Evolutionary conservation across 2,329 filamentous ascomycete genomes (phyloP).

Genomic region (Colletotrichum higginsianum): DNA sequence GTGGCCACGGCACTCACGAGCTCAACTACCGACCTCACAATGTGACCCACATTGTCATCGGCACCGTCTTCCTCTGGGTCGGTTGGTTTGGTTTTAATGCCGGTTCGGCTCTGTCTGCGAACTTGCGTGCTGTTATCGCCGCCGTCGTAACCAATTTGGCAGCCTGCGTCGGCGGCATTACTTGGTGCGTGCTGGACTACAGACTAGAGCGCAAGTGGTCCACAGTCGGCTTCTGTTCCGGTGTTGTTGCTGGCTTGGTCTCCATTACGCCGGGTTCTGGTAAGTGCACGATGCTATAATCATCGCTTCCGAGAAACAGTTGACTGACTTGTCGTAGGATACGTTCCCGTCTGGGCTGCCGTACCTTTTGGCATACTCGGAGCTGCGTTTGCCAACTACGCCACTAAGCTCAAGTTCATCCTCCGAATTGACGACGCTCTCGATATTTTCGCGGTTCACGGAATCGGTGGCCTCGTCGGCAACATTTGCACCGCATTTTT

Average conservation of each 20-base stretch:
- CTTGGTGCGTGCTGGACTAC: constrained; percentile 92
- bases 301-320: background rate
- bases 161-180: constrained; percentile 87
- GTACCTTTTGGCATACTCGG: constrained; percentile 84
- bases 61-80: constrained; percentile 94
- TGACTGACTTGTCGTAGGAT: constrained; percentile 59
- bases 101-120: constrained; percentile 84
- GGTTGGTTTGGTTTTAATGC: constrained; percentile 98
- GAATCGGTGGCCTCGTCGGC: constrained; percentile 82
- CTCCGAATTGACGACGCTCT: constrained; percentile 86
- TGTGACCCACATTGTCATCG: constrained; percentile 91
- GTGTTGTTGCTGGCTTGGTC: constrained; percentile 88
- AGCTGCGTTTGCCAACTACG: constrained; percentile 87
- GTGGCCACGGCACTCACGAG: constrained; percentile 88
- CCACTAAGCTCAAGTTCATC: constrained; percentile 91
- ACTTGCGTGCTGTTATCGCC: constrained; percentile 89
- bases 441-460: constrained; percentile 90
- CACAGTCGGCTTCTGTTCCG: constrained; percentile 93
- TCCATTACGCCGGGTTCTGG: constrained; percentile 91
- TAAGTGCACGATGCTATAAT: constrained; percentile 45
- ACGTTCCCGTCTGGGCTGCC: constrained; percentile 87
- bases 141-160: constrained; percentile 89
- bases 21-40: constrained; percentile 95
- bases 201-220: constrained; percentile 93
- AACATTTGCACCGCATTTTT: constrained; percentile 88